Conservation (phyloP, 441 rosid genomes). For the Syzygium syzygioides region DNA sequence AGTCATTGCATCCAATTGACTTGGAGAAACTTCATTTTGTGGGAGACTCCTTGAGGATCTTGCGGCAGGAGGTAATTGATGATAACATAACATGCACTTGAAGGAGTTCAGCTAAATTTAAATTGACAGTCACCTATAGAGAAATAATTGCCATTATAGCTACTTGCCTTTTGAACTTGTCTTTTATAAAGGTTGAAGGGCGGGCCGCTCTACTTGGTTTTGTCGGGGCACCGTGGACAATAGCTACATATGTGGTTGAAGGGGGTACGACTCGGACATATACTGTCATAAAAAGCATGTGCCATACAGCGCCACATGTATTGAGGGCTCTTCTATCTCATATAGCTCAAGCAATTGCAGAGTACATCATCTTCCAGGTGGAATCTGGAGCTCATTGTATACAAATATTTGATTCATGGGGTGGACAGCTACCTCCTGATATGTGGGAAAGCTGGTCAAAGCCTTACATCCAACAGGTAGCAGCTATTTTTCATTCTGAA, state of each 20-base stretch:
- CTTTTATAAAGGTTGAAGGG: constrained; percentile 52
- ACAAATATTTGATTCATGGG: constrained; percentile 97
- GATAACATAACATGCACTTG: constrained; percentile 3
- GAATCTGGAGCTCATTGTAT: constrained; percentile 93
- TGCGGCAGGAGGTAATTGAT: constrained; percentile 67
- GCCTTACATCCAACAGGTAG: constrained; percentile 82
- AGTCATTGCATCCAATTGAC: constrained; percentile 72
- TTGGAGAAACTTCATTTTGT: constrained; percentile 65
- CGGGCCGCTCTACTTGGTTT: constrained; percentile 81
- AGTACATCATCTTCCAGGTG: constrained; percentile 77
- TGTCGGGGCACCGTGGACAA: constrained; percentile 97
- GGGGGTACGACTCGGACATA: constrained; percentile 90
- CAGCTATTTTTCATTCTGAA: not conserved
- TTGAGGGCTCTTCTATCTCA: constrained; percentile 76
- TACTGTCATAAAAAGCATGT: constrained; percentile 79
- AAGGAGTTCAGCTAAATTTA: not conserved
- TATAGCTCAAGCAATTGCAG: constrained; percentile 68
- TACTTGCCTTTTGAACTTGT: not conserved
- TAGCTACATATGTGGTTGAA: constrained; percentile 86
- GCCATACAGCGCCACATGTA: constrained; percentile 71
- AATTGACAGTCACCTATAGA: not conserved
- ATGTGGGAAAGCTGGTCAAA: constrained; percentile 97
- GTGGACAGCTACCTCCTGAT: constrained; percentile 85
- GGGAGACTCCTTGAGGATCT: constrained; percentile 69
- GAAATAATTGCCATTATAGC: not conserved